Percentiles rank a stretch among this genome's conserved stretches.
Conservation (phyloP, 2,329 filamentous ascomycete species). For the Scedosporium boydii region DNA sequence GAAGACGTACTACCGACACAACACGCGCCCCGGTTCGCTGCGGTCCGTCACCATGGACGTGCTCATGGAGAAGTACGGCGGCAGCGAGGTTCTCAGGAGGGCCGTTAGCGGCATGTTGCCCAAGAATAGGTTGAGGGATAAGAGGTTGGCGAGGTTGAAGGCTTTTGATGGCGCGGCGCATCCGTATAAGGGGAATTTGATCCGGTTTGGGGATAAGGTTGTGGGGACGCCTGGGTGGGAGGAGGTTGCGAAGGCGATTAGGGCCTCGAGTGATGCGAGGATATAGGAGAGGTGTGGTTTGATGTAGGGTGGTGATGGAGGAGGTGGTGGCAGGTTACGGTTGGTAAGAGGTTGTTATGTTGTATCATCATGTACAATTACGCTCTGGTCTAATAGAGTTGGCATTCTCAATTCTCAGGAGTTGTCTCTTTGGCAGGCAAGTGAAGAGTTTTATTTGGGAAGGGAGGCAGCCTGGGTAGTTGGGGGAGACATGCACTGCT, state of each 20-base stretch:
- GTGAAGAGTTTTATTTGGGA: too few species aligned
- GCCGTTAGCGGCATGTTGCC: slow-evolving; percentile 96
- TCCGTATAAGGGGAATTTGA: slow-evolving; percentile 82
- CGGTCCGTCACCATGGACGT: slow-evolving; percentile 89
- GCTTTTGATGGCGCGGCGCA: slow-evolving; percentile 89
- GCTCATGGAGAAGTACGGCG: slow-evolving; percentile 89
- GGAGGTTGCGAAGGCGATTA: slow-evolving; percentile 37
- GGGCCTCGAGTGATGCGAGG: slow-evolving; percentile 38
- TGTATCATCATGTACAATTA: slow-evolving; percentile 3
- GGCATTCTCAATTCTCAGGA: background rate
- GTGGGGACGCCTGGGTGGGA: slow-evolving; percentile 47
- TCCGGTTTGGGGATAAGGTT: slow-evolving; percentile 56
- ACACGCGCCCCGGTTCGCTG: slow-evolving; percentile 78
- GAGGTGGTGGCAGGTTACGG: background rate
- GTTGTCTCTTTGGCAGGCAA: background rate
- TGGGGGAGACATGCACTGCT: too few species aligned
- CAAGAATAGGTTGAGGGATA: slow-evolving; percentile 87
- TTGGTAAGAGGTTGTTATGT: background rate
- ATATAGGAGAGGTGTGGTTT: slow-evolving; percentile 27
- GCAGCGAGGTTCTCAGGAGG: slow-evolving; percentile 79
- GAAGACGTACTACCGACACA: slow-evolving; percentile 95
- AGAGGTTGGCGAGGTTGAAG: slow-evolving; percentile 80
- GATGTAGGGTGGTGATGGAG: background rate
- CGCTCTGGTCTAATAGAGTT: background rate
- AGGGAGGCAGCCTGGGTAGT: too few species aligned